phyloP scores from a whole-genome alignment of 176 grass and related monocot genomes.

The Elaeis guineensis region DNA sequence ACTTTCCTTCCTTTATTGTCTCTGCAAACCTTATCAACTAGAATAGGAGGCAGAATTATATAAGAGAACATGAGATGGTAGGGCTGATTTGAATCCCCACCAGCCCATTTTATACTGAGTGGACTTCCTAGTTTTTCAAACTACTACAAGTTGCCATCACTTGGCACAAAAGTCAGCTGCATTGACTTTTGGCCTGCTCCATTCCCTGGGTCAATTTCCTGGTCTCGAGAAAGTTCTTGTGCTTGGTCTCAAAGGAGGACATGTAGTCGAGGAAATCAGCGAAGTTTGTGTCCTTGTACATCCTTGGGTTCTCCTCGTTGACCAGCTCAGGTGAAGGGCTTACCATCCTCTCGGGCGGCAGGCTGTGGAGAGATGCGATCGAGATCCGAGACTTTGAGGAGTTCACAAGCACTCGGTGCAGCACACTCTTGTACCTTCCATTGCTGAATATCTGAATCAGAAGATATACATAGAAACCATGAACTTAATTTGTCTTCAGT shows the following conservation, averaged over 20 bases:
- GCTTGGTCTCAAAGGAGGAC: constrained; percentile 42
- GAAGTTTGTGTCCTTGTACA: constrained; percentile 83
- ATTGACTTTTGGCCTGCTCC: too few species aligned
- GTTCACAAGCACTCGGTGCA: constrained; percentile 79
- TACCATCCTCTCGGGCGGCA: constrained; percentile 36
- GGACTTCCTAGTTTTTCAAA: too few species aligned
- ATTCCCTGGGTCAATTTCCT: constrained; percentile 37
- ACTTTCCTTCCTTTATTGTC: too few species aligned
- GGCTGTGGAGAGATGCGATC: constrained; percentile 79
- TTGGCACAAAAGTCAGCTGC: too few species aligned
- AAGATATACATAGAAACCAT: not conserved
- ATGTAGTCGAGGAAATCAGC: constrained; percentile 75
- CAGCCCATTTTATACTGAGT: too few species aligned
- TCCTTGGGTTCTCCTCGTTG: constrained; percentile 21
- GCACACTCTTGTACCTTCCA: constrained; percentile 72
- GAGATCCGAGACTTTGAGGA: constrained; percentile 45
- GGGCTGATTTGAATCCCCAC: too few species aligned
- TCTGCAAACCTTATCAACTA: too few species aligned
- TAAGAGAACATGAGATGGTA: too few species aligned
- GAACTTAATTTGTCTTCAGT: too few species aligned
- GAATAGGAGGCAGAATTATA: too few species aligned
- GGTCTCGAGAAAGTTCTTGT: constrained; percentile 83
- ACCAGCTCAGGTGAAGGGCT: constrained; percentile 49
- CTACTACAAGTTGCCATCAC: too few species aligned
- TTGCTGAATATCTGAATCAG: constrained; percentile 73